Percentiles rank a stretch among this genome's conserved stretches.
Evolutionary conservation across 768 basidiomycete species (phyloP).

Genomic region (Hericium erinaceus): DNA sequence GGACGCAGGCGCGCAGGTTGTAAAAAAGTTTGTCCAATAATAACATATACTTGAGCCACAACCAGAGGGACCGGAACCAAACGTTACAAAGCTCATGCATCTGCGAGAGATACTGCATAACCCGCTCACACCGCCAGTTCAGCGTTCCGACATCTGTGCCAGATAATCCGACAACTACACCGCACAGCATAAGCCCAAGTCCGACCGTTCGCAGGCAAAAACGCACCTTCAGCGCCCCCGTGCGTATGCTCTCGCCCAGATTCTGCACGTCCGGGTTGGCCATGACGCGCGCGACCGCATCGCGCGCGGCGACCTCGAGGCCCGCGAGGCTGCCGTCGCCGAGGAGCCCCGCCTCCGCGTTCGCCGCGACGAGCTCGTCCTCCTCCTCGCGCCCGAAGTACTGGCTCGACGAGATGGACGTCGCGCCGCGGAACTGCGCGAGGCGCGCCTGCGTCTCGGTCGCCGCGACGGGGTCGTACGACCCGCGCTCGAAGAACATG

Average conservation of each 20-base stretch:
- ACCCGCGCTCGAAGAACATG: conserved; percentile 89
- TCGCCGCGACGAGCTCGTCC: conserved; percentile 38
- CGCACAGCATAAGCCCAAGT: neutral
- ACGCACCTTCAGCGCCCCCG: conserved; percentile 75
- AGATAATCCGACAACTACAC: conserved; percentile 39
- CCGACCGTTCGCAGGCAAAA: neutral
- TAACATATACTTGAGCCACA: too few relatives aligned
- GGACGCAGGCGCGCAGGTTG: too few relatives aligned
- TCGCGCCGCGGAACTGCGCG: conserved; percentile 82
- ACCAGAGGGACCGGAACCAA: neutral
- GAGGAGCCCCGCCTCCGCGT: conserved; percentile 47
- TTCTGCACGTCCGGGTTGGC: conserved; percentile 86
- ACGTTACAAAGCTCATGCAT: too few relatives aligned
- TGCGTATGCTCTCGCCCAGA: conserved; percentile 66
- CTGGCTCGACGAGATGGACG: conserved; percentile 87
- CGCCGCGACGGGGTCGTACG: conserved; percentile 67
- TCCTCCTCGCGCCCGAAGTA: conserved; percentile 94
- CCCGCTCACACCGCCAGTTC: conserved; percentile 5
- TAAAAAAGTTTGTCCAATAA: too few relatives aligned
- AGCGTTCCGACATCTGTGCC: conserved; percentile 53
- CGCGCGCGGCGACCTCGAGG: conserved; percentile 59
- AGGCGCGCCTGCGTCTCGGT: conserved; percentile 77
- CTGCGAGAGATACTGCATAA: neutral
- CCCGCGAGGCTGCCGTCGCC: conserved; percentile 43
- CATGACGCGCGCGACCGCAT: conserved; percentile 64